A percentile compares a stretch with the other conserved stretches of the same genome.
These are phyloP conservation scores for Cicer bijugum DNA, from an alignment of 306 rosid species.

Conservation along the genomic window DNA sequence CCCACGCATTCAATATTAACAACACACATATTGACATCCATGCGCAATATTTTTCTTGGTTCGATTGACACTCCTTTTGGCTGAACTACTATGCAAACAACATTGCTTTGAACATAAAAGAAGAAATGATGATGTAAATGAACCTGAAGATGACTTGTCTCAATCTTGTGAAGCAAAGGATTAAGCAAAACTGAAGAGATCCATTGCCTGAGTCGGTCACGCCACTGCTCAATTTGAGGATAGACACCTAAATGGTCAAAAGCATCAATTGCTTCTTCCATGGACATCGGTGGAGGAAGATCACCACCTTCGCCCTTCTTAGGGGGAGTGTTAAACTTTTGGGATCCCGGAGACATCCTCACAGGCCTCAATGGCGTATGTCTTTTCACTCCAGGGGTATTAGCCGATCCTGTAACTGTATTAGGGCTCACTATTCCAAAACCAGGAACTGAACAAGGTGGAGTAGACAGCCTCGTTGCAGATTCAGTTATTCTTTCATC, in stretches of 20 bases:
- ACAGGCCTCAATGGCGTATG: constrained; percentile 89
- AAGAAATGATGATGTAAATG: constrained; percentile 35
- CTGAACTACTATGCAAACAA: constrained; percentile 22
- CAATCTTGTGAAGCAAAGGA: constrained; percentile 76
- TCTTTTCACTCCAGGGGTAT: constrained; percentile 82
- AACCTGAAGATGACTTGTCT: constrained; percentile 89
- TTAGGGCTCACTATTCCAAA: constrained; percentile 74
- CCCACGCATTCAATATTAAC: neutral
- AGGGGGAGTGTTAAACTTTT: constrained; percentile 88
- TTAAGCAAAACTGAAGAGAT: constrained; percentile 78
- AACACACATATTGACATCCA: constrained; percentile 31
- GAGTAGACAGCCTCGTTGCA: constrained; percentile 82
- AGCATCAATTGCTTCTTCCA: constrained; percentile 83
- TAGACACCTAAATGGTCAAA: constrained; percentile 80
- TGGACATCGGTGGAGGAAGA: constrained; percentile 89
- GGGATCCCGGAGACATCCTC: constrained; percentile 96
- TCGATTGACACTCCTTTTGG: constrained; percentile 8
- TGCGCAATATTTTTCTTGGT: neutral
- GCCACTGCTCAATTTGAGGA: constrained; percentile 97
- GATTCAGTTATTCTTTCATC: constrained; percentile 80
- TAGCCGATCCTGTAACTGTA: constrained; percentile 67
- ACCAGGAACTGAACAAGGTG: constrained; percentile 79
- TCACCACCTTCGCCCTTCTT: constrained; percentile 91
- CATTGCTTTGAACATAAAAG: constrained; percentile 28
- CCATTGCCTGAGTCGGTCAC: constrained; percentile 90